phyloP scores from a whole-genome alignment of 192 early-diverging fungal species.

The Backusella morwellensis region DNA sequence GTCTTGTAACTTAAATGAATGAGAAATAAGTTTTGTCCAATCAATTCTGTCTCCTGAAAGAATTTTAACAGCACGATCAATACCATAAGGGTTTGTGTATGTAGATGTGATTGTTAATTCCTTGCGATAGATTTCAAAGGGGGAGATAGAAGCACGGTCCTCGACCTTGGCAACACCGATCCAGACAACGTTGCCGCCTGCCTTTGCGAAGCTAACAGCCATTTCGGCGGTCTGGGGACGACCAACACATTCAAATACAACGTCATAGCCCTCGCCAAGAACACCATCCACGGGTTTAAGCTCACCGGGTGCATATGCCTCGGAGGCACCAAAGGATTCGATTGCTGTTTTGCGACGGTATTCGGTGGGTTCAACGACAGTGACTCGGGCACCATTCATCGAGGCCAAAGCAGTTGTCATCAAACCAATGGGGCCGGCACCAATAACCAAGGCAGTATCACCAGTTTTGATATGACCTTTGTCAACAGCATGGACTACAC shows the following conservation, averaged over 20 bases:
- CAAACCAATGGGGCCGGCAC: slow-evolving; percentile 53
- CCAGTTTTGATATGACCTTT: slow-evolving; percentile 43
- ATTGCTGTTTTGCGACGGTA: slow-evolving; percentile 34
- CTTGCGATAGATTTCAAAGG: slow-evolving; percentile 49
- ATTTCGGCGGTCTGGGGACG: slow-evolving; percentile 39
- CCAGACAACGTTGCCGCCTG: slow-evolving; percentile 49
- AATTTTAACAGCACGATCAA: slow-evolving; percentile 49
- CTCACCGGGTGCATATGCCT: slow-evolving; percentile 22
- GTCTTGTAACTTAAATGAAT: slow-evolving; percentile 40
- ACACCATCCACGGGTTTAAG: slow-evolving; percentile 12
- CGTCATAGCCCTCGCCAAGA: slow-evolving; percentile 43
- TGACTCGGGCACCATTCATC: slow-evolving; percentile 40
- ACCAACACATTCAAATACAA: slow-evolving; percentile 53
- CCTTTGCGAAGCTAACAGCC: slow-evolving; percentile 40
- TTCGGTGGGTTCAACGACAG: slow-evolving; percentile 42
- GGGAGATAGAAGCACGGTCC: slow-evolving; percentile 37
- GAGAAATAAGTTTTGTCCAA: slow-evolving; percentile 44
- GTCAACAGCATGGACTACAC: slow-evolving; percentile 52
- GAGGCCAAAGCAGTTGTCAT: slow-evolving; percentile 44
- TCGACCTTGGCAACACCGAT: slow-evolving; percentile 49
- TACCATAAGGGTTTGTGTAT: slow-evolving; percentile 51
- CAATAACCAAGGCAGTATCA: slow-evolving; percentile 42
- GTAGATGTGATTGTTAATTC: slow-evolving; percentile 52
- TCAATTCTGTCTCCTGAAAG: slow-evolving; percentile 35
- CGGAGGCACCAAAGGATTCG: slow-evolving; percentile 32